Percentiles rank a stretch among this genome's conserved stretches.
Evolutionary conservation across 73 alveolate genomes (phyloP).

Genomic region (Tetrahymena thermophila): DNA sequence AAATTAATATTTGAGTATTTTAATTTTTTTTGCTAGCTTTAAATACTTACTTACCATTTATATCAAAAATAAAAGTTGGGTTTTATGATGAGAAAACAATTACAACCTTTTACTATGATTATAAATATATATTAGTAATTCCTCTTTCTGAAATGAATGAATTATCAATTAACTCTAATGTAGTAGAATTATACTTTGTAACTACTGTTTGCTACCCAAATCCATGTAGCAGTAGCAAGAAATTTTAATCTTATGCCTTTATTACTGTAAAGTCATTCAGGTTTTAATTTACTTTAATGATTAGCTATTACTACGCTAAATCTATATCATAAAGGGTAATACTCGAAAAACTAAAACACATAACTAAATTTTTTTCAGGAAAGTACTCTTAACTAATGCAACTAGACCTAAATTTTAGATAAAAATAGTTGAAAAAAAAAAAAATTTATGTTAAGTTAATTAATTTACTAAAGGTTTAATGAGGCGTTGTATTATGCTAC

Average conservation of each 20-base stretch:
- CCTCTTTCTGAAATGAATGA: background rate
- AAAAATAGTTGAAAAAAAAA: no score
- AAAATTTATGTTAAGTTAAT: no score
- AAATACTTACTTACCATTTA: background rate
- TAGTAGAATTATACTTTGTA: background rate
- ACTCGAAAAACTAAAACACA: background rate
- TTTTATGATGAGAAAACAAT: background rate
- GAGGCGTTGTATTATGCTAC: no score
- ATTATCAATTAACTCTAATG: background rate
- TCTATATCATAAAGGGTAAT: background rate
- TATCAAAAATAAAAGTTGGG: background rate
- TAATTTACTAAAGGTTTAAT: background rate
- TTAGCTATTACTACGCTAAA: no score
- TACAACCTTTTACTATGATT: background rate
- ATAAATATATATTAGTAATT: no score
- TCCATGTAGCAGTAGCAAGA: no score
- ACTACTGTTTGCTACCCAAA: no score
- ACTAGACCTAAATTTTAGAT: background rate
- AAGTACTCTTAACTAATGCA: background rate
- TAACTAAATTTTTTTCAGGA: no score
- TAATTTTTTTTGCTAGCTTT: background rate
- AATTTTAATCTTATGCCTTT: background rate
- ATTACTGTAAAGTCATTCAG: no score
- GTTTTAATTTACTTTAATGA: background rate
- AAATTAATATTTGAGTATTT: no score